Evolutionary conservation across 1,284 basidiomycete species (phyloP).

Genomic region (Cerioporus squamosus): DNA sequence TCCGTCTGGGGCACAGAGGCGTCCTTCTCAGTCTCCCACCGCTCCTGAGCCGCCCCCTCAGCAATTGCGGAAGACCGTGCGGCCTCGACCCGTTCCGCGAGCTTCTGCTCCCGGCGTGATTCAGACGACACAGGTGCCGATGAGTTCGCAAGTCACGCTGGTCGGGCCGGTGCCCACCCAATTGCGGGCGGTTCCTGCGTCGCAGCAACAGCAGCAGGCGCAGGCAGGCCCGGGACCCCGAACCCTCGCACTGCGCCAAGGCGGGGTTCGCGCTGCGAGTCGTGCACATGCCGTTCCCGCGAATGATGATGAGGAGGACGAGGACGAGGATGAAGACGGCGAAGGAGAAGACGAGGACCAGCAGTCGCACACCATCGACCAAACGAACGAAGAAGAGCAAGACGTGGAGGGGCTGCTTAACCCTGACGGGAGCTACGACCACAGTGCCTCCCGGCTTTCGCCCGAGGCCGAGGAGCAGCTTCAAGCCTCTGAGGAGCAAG

Average conservation of each 20-base stretch:
- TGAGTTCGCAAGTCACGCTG: slow-evolving; percentile 30
- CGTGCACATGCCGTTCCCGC: neutral
- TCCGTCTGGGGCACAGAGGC: slow-evolving; percentile 21
- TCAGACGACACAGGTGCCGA: slow-evolving; percentile 6
- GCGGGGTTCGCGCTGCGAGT: too few species aligned
- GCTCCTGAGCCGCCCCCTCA: neutral
- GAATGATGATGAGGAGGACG: neutral
- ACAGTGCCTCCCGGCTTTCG: too few species aligned
- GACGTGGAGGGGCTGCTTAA: neutral
- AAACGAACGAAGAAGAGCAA: slow-evolving; percentile 5
- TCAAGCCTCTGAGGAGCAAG: neutral
- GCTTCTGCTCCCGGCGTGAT: too few species aligned
- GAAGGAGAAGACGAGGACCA: neutral
- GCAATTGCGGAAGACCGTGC: neutral
- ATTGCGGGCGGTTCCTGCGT: neutral
- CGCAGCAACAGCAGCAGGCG: neutral
- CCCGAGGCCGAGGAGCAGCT: neutral
- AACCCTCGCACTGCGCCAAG: neutral
- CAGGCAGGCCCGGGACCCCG: neutral
- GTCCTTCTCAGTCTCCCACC: slow-evolving; percentile 2
- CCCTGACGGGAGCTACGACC: too few species aligned
- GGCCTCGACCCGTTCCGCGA: neutral
- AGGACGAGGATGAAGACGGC: neutral
- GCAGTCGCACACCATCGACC: neutral
- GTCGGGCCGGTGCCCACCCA: slow-evolving; percentile 22